phyloP scores from a whole-genome alignment of 805 yeast species.

The Nakazawaea peltata region DNA sequence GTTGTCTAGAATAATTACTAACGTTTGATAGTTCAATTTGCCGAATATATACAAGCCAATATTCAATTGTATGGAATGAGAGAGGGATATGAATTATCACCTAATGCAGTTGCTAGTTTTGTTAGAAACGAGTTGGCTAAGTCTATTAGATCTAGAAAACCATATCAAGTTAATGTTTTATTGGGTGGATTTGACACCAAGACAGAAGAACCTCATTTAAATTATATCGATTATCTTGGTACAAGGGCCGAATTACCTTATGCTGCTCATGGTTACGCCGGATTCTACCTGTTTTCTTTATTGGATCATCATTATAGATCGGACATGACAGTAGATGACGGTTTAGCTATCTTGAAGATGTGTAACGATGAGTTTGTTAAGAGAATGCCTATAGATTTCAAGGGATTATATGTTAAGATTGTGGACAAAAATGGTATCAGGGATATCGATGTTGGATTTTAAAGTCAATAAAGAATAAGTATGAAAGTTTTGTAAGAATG shows the following conservation, averaged over 20 bases:
- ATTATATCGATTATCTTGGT: slow-evolving; percentile 92
- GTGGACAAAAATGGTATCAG: slow-evolving; percentile 26
- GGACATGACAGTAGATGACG: slow-evolving; percentile 71
- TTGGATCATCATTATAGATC: slow-evolving; percentile 84
- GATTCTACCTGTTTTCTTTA: slow-evolving; percentile 84
- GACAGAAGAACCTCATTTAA: slow-evolving; percentile 53
- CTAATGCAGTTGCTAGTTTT: slow-evolving; percentile 81
- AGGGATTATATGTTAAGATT: slow-evolving; percentile 46
- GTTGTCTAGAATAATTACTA: not conserved
- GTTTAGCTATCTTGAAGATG: slow-evolving; percentile 59
- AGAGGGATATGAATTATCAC: slow-evolving; percentile 72
- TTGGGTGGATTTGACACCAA: slow-evolving; percentile 74
- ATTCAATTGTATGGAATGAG: slow-evolving; percentile 82
- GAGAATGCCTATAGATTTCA: slow-evolving; percentile 91
- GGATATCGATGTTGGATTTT: slow-evolving; percentile 13
- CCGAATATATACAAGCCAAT: slow-evolving; percentile 91
- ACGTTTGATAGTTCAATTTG: slow-evolving; percentile 56
- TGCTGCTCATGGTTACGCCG: slow-evolving; percentile 99
- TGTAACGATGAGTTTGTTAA: slow-evolving; percentile 74
- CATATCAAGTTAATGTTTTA: slow-evolving; percentile 89
- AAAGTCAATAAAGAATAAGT: not conserved
- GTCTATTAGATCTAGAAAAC: slow-evolving; percentile 87
- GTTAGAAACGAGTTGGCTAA: slow-evolving; percentile 84
- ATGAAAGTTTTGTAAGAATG: not conserved
- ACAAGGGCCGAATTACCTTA: slow-evolving; percentile 87